Evolutionary conservation across 495 filamentous ascomycete genomes (phyloP).

Genomic region (Penicillium atrosanguineum): DNA sequence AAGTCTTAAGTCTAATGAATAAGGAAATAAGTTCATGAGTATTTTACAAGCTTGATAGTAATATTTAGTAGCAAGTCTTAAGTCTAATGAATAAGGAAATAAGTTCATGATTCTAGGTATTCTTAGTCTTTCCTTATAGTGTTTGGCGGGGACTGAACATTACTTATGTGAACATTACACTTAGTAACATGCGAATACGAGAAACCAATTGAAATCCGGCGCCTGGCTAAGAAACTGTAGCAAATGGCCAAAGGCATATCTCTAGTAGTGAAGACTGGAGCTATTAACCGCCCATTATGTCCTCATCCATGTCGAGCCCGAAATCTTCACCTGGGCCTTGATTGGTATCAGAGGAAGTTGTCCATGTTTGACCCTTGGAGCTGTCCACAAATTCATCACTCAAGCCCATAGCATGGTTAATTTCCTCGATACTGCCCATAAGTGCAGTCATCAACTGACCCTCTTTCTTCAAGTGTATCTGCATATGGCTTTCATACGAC

Average conservation of each 20-base stretch:
- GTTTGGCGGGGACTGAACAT: too few species aligned
- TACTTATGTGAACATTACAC: too few species aligned
- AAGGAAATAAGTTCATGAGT: too few species aligned
- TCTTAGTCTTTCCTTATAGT: too few species aligned
- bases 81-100: too few species aligned
- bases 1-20: too few species aligned
- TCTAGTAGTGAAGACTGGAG: not conserved
- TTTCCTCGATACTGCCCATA: constrained; percentile 42
- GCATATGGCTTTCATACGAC: constrained; percentile 45
- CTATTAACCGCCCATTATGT: constrained; percentile 58
- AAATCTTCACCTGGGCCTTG: constrained; percentile 23
- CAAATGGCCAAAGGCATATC: not conserved
- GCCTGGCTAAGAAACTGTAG: not conserved
- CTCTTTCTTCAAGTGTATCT: constrained; percentile 33
- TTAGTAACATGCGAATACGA: too few species aligned
- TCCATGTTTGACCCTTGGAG: constrained; percentile 26
- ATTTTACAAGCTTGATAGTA: too few species aligned
- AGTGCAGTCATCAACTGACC: constrained; percentile 37
- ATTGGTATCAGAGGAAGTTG: constrained; percentile 1
- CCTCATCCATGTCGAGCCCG: constrained; percentile 57
- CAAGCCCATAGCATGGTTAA: constrained; percentile 53
- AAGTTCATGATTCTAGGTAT: too few species aligned
- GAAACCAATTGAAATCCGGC: not conserved
- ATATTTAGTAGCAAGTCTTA: too few species aligned
- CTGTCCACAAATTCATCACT: constrained; percentile 55